These are phyloP conservation scores for Tolypocladium ovalisporum DNA, from an alignment of 2,329 filamentous ascomycete genomes.

Conservation along the genomic window DNA sequence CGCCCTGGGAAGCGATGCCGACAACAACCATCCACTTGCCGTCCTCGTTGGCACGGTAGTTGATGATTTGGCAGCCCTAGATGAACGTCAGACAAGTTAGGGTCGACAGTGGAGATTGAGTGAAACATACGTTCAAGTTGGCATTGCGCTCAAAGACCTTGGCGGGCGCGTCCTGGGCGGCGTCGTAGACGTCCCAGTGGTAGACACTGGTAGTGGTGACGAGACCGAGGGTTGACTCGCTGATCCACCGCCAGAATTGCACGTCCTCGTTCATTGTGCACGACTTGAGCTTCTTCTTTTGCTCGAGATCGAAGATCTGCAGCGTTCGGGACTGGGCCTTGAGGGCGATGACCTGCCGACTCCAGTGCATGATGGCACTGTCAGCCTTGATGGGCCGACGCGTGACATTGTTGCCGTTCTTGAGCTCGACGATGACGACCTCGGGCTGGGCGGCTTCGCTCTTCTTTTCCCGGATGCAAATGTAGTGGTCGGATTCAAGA, in stretches of 20 bases:
- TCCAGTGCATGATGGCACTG: conserved; percentile 99
- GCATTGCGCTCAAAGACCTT: conserved; percentile 93
- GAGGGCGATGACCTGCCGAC: conserved; percentile 87
- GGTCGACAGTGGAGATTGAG: neutral
- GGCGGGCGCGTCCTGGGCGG: conserved; percentile 63
- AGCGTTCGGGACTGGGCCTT: conserved; percentile 90
- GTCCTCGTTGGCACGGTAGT: conserved; percentile 91
- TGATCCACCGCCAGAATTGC: conserved; percentile 99
- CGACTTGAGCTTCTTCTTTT: conserved; percentile 94
- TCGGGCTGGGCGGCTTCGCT: conserved; percentile 75
- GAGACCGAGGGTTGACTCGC: conserved; percentile 74
- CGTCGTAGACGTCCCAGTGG: conserved; percentile 95
- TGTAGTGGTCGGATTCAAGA: conserved; percentile 92
- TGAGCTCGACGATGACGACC: conserved; percentile 95
- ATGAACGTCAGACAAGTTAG: conserved; percentile 7
- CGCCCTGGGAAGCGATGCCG: conserved; percentile 87
- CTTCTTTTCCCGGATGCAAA: conserved; percentile 94
- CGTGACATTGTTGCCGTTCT: conserved; percentile 93
- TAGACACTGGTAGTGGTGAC: conserved; percentile 87
- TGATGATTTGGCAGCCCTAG: conserved; percentile 98
- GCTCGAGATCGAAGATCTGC: conserved; percentile 91
- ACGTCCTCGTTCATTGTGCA: conserved; percentile 95
- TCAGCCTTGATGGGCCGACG: conserved; percentile 95
- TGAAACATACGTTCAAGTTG: conserved; percentile 63
- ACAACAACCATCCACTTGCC: conserved; percentile 98